Evolutionary conservation across 768 basidiomycete genomes (phyloP).

Genomic region (Pulveroboletus sp.): DNA sequence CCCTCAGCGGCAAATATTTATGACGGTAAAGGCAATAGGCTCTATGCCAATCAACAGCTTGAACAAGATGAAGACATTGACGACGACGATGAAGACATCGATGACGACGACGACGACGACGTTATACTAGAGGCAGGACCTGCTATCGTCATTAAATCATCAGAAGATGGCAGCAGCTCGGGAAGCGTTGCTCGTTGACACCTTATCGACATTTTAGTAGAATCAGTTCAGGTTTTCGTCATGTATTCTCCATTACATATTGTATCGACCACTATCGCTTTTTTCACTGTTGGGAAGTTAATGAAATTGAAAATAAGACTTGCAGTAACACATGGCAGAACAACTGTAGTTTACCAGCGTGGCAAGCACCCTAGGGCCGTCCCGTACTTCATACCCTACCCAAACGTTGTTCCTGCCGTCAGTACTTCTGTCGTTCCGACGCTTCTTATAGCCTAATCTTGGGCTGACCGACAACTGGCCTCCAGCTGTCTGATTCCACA

Average conservation of each 20-base stretch:
- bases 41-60: constrained; percentile 39
- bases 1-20: constrained; percentile 28
- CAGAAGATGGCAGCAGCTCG: constrained; percentile 20
- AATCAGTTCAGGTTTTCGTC: constrained; percentile 3
- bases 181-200: constrained; percentile 20
- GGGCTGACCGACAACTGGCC: background rate
- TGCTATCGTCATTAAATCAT: constrained; percentile 42
- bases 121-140: constrained; percentile 75
- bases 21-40: constrained; percentile 35
- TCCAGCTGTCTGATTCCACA: constrained; percentile 10
- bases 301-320: too few species aligned
- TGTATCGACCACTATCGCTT: constrained; percentile 11
- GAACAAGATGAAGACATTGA: constrained; percentile 61
- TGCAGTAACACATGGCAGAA: too few species aligned
- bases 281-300: background rate
- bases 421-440: background rate
- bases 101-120: constrained; percentile 57
- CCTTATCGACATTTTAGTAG: constrained; percentile 9
- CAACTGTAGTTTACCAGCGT: too few species aligned
- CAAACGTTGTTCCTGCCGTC: constrained; percentile 1
- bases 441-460: background rate
- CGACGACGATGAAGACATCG: constrained; percentile 46
- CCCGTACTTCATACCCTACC: background rate
- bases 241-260: constrained; percentile 13
- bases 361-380: background rate